phyloP scores from a whole-genome alignment of 129 eudicot genomes.

The Pseudognaphalium luteoalbum region DNA sequence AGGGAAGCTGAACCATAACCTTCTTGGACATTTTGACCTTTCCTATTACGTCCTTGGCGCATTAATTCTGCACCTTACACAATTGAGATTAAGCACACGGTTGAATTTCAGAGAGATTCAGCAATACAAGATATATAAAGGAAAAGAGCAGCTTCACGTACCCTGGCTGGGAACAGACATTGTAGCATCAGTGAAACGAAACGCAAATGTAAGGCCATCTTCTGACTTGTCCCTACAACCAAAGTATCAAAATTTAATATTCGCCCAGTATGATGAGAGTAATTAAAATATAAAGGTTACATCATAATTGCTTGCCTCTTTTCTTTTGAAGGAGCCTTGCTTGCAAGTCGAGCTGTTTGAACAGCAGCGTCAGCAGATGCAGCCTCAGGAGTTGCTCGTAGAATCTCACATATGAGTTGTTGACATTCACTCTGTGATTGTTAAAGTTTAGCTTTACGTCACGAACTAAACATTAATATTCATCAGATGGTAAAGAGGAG shows the following conservation, averaged over 20 bases:
- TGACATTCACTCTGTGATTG: conserved; percentile 89
- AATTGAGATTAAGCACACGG: conserved; percentile 6
- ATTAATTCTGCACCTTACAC: conserved; percentile 61
- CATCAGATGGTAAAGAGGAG: conserved; percentile 6
- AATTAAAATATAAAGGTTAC: not conserved
- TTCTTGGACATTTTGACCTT: conserved; percentile 84
- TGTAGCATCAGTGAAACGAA: conserved; percentile 90
- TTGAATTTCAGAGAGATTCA: not conserved
- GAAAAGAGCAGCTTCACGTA: conserved; percentile 29
- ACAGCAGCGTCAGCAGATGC: conserved; percentile 98
- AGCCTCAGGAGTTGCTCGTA: conserved; percentile 99
- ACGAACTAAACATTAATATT: conserved; percentile 17
- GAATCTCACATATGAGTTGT: conserved; percentile 94
- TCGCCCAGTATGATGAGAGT: conserved; percentile 9
- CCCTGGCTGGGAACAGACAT: conserved; percentile 58
- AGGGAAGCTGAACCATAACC: conserved; percentile 95
- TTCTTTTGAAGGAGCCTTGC: conserved; percentile 81
- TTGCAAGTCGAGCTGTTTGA: conserved; percentile 96
- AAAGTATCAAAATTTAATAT: conserved; percentile 10
- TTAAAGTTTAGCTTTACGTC: conserved; percentile 17
- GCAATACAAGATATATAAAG: conserved; percentile 2
- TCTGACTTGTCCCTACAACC: conserved; percentile 78
- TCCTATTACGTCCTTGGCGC: conserved; percentile 90
- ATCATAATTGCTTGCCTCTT: conserved; percentile 55
- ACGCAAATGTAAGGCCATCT: conserved; percentile 93